phyloP scores from a whole-genome alignment of 2,329 filamentous ascomycete species.

The Bipolaris sorokiniana region DNA sequence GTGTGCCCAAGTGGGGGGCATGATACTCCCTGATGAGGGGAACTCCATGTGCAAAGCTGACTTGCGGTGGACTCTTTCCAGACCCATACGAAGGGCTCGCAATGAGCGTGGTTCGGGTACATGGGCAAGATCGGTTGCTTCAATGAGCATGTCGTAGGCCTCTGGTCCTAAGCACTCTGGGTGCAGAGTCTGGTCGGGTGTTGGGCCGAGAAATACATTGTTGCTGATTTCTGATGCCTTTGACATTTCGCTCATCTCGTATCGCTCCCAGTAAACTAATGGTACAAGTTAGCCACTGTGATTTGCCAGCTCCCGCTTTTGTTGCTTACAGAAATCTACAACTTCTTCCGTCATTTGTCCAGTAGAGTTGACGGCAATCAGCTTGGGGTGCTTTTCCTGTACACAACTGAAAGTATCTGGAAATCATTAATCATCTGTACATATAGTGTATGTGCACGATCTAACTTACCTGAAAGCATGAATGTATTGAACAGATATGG shows the following conservation, averaged over 20 bases:
- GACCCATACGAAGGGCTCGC: conserved; percentile 65
- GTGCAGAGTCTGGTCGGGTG: conserved; percentile 69
- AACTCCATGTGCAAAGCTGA: conserved; percentile 73
- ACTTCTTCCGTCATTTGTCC: conserved; percentile 77
- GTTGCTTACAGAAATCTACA: conserved; percentile 75
- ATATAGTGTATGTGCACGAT: not conserved
- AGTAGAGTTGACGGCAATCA: conserved; percentile 76
- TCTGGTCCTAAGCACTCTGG: conserved; percentile 52
- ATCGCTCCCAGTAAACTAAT: conserved; percentile 76
- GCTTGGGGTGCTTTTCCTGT: conserved; percentile 69
- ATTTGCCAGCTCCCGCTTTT: accelerated
- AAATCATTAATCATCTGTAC: conserved; percentile 15
- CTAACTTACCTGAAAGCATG: conserved; percentile 63
- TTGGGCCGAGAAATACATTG: conserved; percentile 91
- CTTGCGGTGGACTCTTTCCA: conserved; percentile 50
- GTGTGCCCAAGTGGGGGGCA: conserved; percentile 83
- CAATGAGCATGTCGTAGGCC: conserved; percentile 82
- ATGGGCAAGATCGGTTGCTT: conserved; percentile 83
- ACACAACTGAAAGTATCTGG: conserved; percentile 55
- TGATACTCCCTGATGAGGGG: conserved; percentile 90
- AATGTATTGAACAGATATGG: conserved; percentile 82
- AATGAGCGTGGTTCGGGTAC: conserved; percentile 74
- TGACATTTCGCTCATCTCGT: conserved; percentile 95
- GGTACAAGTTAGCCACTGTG: not conserved
- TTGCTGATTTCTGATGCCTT: conserved; percentile 83